phyloP scores from a whole-genome alignment of 2,329 filamentous ascomycete genomes.

The Xenoacremonium recifei region DNA sequence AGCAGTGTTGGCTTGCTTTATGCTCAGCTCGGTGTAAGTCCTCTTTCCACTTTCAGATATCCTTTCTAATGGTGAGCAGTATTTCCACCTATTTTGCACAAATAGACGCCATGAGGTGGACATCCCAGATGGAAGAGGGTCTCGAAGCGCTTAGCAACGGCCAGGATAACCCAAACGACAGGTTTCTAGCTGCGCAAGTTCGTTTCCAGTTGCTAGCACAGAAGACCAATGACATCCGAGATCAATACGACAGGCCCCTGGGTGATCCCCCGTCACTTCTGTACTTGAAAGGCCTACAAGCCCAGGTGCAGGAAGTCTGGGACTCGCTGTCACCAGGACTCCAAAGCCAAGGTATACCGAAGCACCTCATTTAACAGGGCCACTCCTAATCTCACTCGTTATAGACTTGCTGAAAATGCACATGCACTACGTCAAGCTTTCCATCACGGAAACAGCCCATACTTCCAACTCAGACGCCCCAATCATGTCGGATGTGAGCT shows the following conservation, averaged over 20 bases:
- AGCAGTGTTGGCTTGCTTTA: not conserved
- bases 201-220: not conserved
- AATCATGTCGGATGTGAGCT: not conserved
- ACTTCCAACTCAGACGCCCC: not conserved
- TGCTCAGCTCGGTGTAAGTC: not conserved
- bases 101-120: not conserved
- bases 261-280: not conserved
- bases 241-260: not conserved
- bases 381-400: not conserved
- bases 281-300: not conserved
- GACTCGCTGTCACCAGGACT: not conserved
- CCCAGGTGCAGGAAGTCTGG: not conserved
- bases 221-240: not conserved
- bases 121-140: not conserved
- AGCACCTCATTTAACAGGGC: not conserved
- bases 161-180: not conserved
- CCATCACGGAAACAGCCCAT: not conserved
- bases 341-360: not conserved
- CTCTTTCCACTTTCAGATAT: no score
- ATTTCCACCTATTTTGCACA: not conserved
- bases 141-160: not conserved
- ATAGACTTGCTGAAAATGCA: not conserved
- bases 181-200: not conserved
- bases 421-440: not conserved
- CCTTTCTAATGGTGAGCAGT: not conserved